Conservation (phyloP, 139 green algal genomes). For the Chlamydomonas urium region DNA sequence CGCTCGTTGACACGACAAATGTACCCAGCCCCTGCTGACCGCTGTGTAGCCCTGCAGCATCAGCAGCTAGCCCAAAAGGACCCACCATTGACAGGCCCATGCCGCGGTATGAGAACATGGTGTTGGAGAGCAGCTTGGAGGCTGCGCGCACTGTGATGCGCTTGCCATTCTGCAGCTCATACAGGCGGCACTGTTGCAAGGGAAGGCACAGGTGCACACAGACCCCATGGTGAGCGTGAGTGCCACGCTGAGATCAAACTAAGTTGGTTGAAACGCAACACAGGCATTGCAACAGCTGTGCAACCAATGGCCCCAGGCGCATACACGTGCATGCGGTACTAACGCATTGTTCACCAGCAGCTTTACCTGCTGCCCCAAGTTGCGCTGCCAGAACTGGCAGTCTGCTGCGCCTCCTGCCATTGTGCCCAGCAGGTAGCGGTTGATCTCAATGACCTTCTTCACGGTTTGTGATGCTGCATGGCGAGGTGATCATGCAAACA, state of each 20-base stretch:
- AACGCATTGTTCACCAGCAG: no score
- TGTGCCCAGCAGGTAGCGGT: constrained; percentile 95
- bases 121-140: constrained; percentile 98
- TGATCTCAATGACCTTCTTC: constrained; percentile 99
- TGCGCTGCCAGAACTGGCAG: constrained; percentile 96
- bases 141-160: constrained; percentile 93
- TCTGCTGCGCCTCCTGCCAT: constrained; percentile 98
- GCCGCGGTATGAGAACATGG: constrained; percentile 95
- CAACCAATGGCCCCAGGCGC: no score
- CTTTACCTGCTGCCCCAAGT: constrained; percentile 84
- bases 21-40: no score
- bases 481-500: no score
- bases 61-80: no score
- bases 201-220: neutral
- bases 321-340: no score
- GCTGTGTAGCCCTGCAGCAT: no score
- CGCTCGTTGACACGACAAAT: no score
- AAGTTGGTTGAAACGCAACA: no score
- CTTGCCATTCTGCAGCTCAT: constrained; percentile 93
- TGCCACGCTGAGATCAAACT: no score
- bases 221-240: neutral
- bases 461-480: constrained; percentile 86
- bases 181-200: constrained; percentile 85
- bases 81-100: constrained; percentile 95
- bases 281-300: no score